Conservation (phyloP, 768 basidiomycete species). For the Amyloporia xantha region DNA sequence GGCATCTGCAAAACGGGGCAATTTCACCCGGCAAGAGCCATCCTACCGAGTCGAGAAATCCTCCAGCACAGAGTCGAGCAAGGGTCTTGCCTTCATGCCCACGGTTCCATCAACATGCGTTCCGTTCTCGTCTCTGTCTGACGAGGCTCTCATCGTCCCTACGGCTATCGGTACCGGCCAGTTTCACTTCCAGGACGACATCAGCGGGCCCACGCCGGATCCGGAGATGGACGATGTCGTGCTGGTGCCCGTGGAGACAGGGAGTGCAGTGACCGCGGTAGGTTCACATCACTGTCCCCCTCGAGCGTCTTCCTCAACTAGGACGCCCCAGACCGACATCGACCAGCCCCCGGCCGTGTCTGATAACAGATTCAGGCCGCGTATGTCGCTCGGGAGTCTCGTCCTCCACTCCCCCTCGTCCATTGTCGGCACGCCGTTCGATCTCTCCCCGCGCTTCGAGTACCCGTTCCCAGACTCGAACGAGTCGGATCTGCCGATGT, state of each 20-base stretch:
- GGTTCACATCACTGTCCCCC: not conserved
- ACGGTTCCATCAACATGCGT: conserved; percentile 19
- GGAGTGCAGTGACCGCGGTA: conserved; percentile 18
- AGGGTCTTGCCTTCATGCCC: conserved; percentile 16
- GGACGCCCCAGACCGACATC: not conserved
- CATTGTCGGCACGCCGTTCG: conserved; percentile 28
- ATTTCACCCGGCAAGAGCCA: too few species aligned
- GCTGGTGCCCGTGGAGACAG: conserved; percentile 17
- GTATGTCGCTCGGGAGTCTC: conserved; percentile 16
- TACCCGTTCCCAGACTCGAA: conserved; percentile 22
- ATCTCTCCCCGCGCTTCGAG: conserved; percentile 26
- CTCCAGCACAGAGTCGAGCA: not conserved
- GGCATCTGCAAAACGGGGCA: too few species aligned
- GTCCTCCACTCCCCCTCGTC: conserved; percentile 26
- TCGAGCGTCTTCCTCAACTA: not conserved
- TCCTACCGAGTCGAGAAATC: too few species aligned
- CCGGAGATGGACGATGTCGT: conserved; percentile 22
- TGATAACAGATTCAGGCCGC: conserved; percentile 12
- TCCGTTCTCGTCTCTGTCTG: conserved; percentile 3
- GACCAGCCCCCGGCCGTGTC: not conserved
- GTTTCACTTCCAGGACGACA: conserved; percentile 4
- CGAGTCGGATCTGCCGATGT: conserved; percentile 8
- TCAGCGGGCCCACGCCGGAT: conserved; percentile 22
- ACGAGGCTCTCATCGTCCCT: conserved; percentile 2
- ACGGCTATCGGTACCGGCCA: conserved; percentile 1